Evolutionary conservation across 306 rosid genomes (phyloP), one percentile per base, ranked within the genome.

Genomic region (Pterocarpus macrocarpus): DNA sequence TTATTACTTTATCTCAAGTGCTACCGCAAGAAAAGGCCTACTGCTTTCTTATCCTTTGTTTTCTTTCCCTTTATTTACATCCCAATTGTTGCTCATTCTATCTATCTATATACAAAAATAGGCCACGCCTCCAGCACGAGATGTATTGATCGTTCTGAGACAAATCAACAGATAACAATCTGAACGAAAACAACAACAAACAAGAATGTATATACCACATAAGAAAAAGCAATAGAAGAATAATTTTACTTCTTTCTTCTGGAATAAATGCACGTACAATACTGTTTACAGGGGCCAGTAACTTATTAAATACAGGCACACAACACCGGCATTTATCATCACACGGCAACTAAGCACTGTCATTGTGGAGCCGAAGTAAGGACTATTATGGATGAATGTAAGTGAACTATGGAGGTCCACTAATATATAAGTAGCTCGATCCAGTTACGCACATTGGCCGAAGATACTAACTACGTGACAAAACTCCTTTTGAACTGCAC

Each of bases 401-500:
- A 36, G 78, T 74, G 16, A 47, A 34, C 69, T 56, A 17, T 61
- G 64, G 12, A 56, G 71, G 49, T 45, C 68, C 35, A 13, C 79
- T 32, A 52, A 30, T 70, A 14, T 67, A 22, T 34, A 53, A 59
- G 75, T 5, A 71, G 64, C 82, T 61, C 47, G 57, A 66, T 66
- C 86, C 64, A 77, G 38, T 47, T 34, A 49, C 71, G 75, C 55
- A 75, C 5, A n/a, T 5, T 45, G 58, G 39, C 62, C 67, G 16
- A 17, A 35, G 70, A 58, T 16, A 43, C 89, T 84, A 95, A 45
- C 90, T 80, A 10, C 97, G 94, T 3, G 98, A 90, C 22, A 95
- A 87, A 69, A 95, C 94, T 39, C 98, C 99, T 87, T 95, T 95
- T 10, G 99, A 93, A 84, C 98, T 95, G 93, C 92, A 86, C 34